Percentiles rank a stretch among this genome's conserved stretches.
Evolutionary conservation across 2,329 filamentous ascomycete genomes (phyloP).

Genomic region (Trichoderma sp.): DNA sequence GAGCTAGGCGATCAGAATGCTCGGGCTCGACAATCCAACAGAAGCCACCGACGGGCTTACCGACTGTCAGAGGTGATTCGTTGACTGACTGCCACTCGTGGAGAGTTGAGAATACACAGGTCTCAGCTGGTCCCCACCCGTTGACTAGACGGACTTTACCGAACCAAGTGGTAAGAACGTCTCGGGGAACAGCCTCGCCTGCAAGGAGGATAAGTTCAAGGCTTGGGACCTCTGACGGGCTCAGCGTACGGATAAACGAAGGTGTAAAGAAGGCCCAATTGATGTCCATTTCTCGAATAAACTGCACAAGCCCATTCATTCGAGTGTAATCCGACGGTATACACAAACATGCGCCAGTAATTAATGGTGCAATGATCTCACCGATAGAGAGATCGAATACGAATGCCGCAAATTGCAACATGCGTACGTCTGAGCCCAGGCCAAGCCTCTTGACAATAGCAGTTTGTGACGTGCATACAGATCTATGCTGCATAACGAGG

Average conservation of each 20-base stretch:
- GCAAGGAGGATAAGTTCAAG: constrained; percentile 28
- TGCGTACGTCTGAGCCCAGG: constrained; percentile 13
- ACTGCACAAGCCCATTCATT: constrained; percentile 22
- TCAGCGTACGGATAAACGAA: constrained; percentile 20
- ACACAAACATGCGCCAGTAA: constrained; percentile 23
- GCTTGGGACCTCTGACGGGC: constrained; percentile 20
- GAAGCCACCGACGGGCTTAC: constrained; percentile 25
- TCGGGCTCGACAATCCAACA: constrained; percentile 27
- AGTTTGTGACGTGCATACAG: constrained; percentile 23
- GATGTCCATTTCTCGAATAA: constrained; percentile 17
- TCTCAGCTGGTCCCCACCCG: constrained; percentile 32
- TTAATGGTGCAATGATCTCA: constrained; percentile 19
- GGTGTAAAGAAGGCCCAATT: constrained; percentile 27
- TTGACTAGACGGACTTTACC: constrained; percentile 30
- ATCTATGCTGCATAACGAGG: constrained; percentile 33
- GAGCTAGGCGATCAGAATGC: constrained; percentile 14
- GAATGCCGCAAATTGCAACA: constrained; percentile 28
- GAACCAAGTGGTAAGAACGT: constrained; percentile 29
- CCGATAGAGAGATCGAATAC: constrained; percentile 25
- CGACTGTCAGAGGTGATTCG: constrained; percentile 26
- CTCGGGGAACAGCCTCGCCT: constrained; percentile 28
- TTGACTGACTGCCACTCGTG: constrained; percentile 26
- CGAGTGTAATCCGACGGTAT: constrained; percentile 22
- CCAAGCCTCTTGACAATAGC: constrained; percentile 26
- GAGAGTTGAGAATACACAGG: constrained; percentile 28